Percentiles rank a stretch among this genome's conserved stretches.
These are phyloP conservation scores for Trifolium repens DNA, from an alignment of 306 rosid species.

Conservation along the genomic window DNA sequence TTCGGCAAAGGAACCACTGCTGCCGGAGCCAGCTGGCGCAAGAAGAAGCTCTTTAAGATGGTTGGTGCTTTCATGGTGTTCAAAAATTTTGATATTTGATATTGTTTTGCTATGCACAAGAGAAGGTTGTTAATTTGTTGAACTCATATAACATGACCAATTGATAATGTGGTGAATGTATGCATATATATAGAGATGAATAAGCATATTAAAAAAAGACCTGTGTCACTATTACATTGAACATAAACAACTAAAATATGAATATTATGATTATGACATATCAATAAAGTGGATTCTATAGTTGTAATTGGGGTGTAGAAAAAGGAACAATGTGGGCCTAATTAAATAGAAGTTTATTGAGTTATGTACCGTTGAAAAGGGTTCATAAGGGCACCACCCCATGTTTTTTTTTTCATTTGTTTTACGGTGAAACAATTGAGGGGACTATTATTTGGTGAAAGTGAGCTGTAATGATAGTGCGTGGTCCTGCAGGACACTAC, in stretches of 20 bases:
- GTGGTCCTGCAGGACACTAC: slow-evolving; percentile 34
- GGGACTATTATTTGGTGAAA: background rate
- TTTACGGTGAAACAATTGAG: slow-evolving; percentile 43
- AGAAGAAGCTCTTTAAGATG: slow-evolving; percentile 44
- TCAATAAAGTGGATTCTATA: slow-evolving; percentile 33
- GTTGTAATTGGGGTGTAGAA: slow-evolving; percentile 32
- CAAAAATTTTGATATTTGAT: too few relatives aligned
- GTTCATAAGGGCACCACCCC: slow-evolving; percentile 22
- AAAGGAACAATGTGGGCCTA: slow-evolving; percentile 34
- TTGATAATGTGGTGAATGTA: slow-evolving; percentile 25
- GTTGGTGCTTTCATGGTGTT: slow-evolving; percentile 47
- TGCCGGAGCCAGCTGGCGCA: slow-evolving; percentile 3
- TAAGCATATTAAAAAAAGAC: slow-evolving; percentile 9
- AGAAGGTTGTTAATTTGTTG: background rate
- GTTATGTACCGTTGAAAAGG: slow-evolving; percentile 25
- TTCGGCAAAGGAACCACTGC: slow-evolving; percentile 48
- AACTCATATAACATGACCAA: background rate
- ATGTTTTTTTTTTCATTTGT: background rate
- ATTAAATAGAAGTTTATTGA: slow-evolving; percentile 22
- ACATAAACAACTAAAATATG: background rate
- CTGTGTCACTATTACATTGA: slow-evolving; percentile 30
- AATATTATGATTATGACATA: background rate
- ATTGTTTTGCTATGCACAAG: background rate
- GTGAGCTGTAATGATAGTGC: slow-evolving; percentile 46
- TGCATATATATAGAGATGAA: slow-evolving; percentile 29